Percentiles rank a stretch among this genome's conserved stretches.
Evolutionary conservation across 1,139 yeast genomes (phyloP).

Genomic region (Nakaseomyces bracarensis): DNA sequence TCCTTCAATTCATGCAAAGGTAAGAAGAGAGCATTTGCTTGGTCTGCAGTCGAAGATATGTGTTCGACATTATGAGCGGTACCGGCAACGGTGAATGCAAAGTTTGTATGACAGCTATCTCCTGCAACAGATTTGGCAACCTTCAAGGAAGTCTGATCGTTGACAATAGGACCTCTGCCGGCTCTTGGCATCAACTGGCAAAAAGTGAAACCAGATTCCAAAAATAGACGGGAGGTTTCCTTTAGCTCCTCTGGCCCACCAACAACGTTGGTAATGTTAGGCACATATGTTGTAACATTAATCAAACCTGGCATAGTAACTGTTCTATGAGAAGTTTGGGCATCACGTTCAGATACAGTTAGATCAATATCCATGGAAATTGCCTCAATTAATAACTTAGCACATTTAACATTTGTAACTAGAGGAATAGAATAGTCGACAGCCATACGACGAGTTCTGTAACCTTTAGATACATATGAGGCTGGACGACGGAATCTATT

Average conservation of each 20-base stretch:
- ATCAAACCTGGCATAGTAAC: conserved; percentile 80
- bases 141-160: conserved; percentile 56
- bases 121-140: conserved; percentile 54
- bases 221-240: conserved; percentile 58
- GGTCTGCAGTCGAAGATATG: conserved; percentile 53
- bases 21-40: conserved; percentile 72
- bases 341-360: conserved; percentile 70
- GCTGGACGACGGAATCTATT: conserved; percentile 99
- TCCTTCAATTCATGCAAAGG: conserved; percentile 68
- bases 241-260: conserved; percentile 47
- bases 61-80: conserved; percentile 58
- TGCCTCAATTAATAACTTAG: conserved; percentile 92
- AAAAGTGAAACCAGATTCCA: conserved; percentile 85
- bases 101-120: conserved; percentile 68
- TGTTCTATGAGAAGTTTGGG: conserved; percentile 85
- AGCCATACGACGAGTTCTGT: conserved; percentile 99
- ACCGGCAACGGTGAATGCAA: conserved; percentile 76
- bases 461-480: conserved; percentile 93
- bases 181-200: conserved; percentile 73
- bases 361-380: conserved; percentile 59
- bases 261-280: conserved; percentile 47
- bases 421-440: conserved; percentile 97
- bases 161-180: conserved; percentile 51
- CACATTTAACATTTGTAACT: conserved; percentile 96
- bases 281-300: conserved; percentile 72